Base-by-base conservation (phyloP, 2,329 filamentous ascomycete species). In the Fusarium anguioides region DNA sequence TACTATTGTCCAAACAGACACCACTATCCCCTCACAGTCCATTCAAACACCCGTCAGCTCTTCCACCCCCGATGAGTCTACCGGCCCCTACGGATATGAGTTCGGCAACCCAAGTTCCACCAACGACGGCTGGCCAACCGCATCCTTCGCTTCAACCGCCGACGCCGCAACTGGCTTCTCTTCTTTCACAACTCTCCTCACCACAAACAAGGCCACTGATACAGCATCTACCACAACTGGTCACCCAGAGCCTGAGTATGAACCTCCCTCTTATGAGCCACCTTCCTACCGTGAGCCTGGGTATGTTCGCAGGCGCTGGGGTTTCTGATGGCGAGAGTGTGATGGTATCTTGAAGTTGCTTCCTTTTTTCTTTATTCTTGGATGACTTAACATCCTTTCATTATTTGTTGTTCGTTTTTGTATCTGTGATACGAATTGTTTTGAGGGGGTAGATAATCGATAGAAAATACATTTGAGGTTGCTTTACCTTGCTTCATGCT, bases 191-290 rank as follows among this genome's bases (percentile, higher is more conserved):
- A 75, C 74, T 2, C 21, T 75, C n/a, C 31, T 70, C 3, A 74
- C 71, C 3, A 71, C 68, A 1, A 69, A 67, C 61, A 72, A 71
- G 36, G 47, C 48, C 10, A 46, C 44, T 2, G 45, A 62, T n/a
- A 31, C 35, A 9, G 17, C 59, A 4, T 47, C 53, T 8, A 40
- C 29, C 9, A 52, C 46, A 2, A 50, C 58, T 6, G 57, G 37
- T 17, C 31, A 49, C 7, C 42, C 64, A 21, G 66, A 68, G 1
- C 54, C 65, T 1, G 44, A 61, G 10, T 73, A 73, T 8, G 56
- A 66, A 0, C 67, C 70, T 1, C 74, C 72, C 2, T 66, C 72
- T 20, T 75, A 75, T 31, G 66, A 66, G 8, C 62, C 71, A 5
- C 65, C 66, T 6, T 69, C 66, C 4, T 68, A 69, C 56, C 65